phyloP scores from a whole-genome alignment of 2,329 filamentous ascomycete species.

The Pseudocercospora eumusae region DNA sequence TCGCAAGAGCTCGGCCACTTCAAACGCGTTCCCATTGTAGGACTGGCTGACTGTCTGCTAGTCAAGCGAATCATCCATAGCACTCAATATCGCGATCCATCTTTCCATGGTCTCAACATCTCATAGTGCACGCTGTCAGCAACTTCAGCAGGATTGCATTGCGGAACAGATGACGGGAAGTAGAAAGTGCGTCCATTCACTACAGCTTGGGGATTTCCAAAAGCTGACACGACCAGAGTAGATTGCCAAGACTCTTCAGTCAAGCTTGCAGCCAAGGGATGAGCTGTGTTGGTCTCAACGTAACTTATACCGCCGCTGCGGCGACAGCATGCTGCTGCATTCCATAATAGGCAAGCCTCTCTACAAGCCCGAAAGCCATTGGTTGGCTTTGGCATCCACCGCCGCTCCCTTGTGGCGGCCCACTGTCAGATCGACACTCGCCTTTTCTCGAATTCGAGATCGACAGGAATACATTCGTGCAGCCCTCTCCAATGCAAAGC shows the following conservation, averaged over 20 bases:
- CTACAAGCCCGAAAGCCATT: not conserved
- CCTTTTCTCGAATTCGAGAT: not conserved
- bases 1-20: not conserved
- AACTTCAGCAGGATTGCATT: not conserved
- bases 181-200: not conserved
- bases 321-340: not conserved
- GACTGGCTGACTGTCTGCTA: not conserved
- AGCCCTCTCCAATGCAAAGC: not conserved
- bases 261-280: constrained; percentile 1
- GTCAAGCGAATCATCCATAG: not conserved
- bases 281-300: not conserved
- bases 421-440: not conserved
- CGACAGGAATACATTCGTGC: not conserved
- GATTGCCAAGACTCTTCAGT: not conserved
- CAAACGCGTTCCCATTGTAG: not conserved
- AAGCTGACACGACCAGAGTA: not conserved
- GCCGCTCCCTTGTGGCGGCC: not conserved
- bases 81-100: not conserved
- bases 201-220: not conserved
- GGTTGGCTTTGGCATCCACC: not conserved
- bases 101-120: not conserved
- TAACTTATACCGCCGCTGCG: not conserved
- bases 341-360: not conserved
- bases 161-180: not conserved
- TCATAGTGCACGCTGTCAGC: not conserved